Evolutionary conservation across 2,329 filamentous ascomycete species (phyloP), one percentile per base, ranked within the genome.

Genomic region (Plenodomus lindquistii): DNA sequence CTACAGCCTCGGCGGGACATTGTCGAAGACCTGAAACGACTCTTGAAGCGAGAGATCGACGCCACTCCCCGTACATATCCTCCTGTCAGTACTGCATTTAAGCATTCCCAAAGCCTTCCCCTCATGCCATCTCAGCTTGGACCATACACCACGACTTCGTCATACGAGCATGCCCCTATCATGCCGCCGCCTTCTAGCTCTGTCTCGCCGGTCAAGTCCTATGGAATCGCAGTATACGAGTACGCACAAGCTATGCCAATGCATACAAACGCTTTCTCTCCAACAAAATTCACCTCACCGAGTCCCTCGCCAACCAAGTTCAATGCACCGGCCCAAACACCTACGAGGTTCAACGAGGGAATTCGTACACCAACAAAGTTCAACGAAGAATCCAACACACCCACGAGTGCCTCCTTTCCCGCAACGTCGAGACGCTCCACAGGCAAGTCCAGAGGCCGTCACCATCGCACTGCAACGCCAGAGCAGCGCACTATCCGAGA

Each of bases 391-490:
- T 41, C 19, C 15, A 29, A 16, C 20, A 48, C 37, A 4, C 20
- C 37, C 17, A 24, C 29, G 21, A 29, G 22, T 2, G 17, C 31
- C 15, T 17, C 16, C 2, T 17, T 18, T n/a, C 18, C 40, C 9
- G 16, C 40, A 11, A 10, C 35, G 6, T n/a, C 22, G 10, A 34
- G 36, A 16, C 39, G 21, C 19, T 22, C 36, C 27, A 31, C 27
- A 15, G 27, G 27, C 6, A 31, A 31, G 27, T 8, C 27, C 27
- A 31, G 15, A 31, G 27, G 27, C 15, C 18, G 18, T 37, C 35
- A 17, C 35, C 48, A 51, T 22, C 57, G 55, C 9, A 60, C 57
- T 10, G 49, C 27, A 31, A 31, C 27, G 15, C 35, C 18, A 17
- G 35, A 31, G 27, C 27, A 31, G 27, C 27, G 27, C 55, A 40